Base-by-base conservation (phyloP, 2,329 filamentous ascomycete genomes). In the Knufia fluminis region DNA sequence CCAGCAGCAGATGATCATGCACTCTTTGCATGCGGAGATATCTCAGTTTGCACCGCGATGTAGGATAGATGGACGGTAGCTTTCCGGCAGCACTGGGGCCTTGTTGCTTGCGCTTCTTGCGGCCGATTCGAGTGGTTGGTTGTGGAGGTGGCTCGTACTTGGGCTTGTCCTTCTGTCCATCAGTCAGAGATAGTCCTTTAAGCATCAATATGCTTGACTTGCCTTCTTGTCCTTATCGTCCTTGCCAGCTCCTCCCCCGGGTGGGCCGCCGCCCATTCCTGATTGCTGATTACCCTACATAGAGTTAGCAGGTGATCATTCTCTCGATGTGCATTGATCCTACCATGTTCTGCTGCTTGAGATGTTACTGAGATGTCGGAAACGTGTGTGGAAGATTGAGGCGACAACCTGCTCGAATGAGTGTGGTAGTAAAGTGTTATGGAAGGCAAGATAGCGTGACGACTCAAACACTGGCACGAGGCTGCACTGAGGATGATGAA, bases 141-240 rank as follows among this genome's bases (percentile, higher is more conserved):
- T 91, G 85, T 69, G 92, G 92, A 60, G 92, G 92, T 57, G 92
- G 92, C 71, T 98, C 92, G 77, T 98, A 98, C 85, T 95, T 97
- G 66, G 92, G 92, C 83, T 98, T 98, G 56, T 98, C 91, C 79
- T 98, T 97, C 91, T 95, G 63, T 60, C 53, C n/a, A 28, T 35
- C 16, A 35, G 38, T 61, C 46, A 60, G 52, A 26, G 33, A 19
- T 6, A 28, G n/a, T 31, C 43, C 19, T 32, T 16, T 3, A 33
- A 7, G 22, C 2, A 3, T 24, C 7, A 2, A 10, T 12, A 33
- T 24, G 12, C 24, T 17, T 33, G 36, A 38, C 67, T 49, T 71
- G 86, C 91, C 80, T 97, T 97, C 79, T 97, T 95, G 64, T 94
- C 90, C 73, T 90, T 90, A 14, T 86, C 85, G 61, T 91, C 83